phyloP scores from a whole-genome alignment of 148 eudicot genomes.

The Rhododendron molle region DNA sequence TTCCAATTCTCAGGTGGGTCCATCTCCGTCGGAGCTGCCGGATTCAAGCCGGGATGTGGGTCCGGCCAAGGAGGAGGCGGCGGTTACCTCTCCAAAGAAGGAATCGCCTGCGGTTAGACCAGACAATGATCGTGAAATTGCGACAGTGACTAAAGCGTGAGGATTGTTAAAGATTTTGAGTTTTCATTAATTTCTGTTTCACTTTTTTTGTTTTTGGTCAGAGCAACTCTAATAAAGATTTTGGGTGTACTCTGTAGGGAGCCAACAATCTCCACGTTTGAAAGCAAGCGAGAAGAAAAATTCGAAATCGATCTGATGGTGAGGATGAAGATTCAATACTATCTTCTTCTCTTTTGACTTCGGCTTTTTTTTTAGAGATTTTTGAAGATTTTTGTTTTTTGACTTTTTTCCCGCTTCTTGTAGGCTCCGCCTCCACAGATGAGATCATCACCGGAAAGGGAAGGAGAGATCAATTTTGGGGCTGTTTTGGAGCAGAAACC shows the following conservation, averaged over 20 bases:
- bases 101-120: slow-evolving; percentile 32
- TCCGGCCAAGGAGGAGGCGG: slow-evolving; percentile 51
- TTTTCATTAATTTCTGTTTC: background rate
- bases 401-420: background rate
- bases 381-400: background rate
- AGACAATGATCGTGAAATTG: slow-evolving; percentile 38
- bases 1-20: slow-evolving; percentile 13
- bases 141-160: slow-evolving; percentile 46
- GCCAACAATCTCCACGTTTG: slow-evolving; percentile 26
- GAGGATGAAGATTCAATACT: slow-evolving; percentile 17
- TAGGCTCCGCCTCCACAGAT: slow-evolving; percentile 84
- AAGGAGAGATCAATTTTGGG: slow-evolving; percentile 25
- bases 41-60: slow-evolving; percentile 20
- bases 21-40: background rate
- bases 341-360: background rate
- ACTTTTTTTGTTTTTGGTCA: background rate
- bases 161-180: slow-evolving; percentile 27
- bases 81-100: slow-evolving; percentile 34
- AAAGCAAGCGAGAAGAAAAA: slow-evolving; percentile 56
- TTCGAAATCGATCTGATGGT: slow-evolving; percentile 97
- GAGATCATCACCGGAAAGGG: slow-evolving; percentile 71
- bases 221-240: background rate
- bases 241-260: slow-evolving; percentile 27
- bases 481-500: slow-evolving; percentile 35
- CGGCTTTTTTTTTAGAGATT: background rate